phyloP scores from a whole-genome alignment of 805 yeast species.

The Monosporozyma siamensis region DNA sequence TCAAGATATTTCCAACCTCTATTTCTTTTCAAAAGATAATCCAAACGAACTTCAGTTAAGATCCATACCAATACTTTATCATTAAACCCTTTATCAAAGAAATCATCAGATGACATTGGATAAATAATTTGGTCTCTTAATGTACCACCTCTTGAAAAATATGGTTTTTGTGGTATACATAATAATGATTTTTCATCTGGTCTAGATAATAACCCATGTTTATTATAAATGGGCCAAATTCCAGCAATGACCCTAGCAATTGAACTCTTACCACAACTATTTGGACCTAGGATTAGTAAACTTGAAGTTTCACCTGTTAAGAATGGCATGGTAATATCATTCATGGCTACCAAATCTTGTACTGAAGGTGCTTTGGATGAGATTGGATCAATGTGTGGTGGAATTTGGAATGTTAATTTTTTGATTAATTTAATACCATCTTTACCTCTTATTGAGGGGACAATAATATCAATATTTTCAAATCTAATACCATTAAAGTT shows the following conservation, averaged over 20 bases:
- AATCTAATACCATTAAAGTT: constrained; percentile 72
- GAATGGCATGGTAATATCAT: constrained; percentile 19
- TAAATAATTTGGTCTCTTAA: constrained; percentile 86
- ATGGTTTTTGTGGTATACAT: constrained; percentile 80
- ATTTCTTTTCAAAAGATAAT: constrained; percentile 63
- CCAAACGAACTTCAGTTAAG: constrained; percentile 67
- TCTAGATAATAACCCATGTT: constrained; percentile 64
- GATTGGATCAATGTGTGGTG: constrained; percentile 22
- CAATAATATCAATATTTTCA: constrained; percentile 72
- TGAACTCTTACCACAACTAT: constrained; percentile 85
- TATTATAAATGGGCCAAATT: constrained; percentile 77
- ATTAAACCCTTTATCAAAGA: constrained; percentile 59
- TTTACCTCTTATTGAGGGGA: constrained; percentile 58
- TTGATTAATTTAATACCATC: constrained; percentile 54
- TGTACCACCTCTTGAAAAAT: constrained; percentile 66
- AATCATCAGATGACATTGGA: constrained; percentile 70
- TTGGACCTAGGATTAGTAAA: constrained; percentile 72
- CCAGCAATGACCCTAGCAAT: constrained; percentile 78
- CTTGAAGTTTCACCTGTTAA: constrained; percentile 45
- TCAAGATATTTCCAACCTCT: constrained; percentile 39
- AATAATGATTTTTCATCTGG: constrained; percentile 63
- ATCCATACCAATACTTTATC: constrained; percentile 63
- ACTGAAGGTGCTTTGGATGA: constrained; percentile 29
- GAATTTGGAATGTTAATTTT: constrained; percentile 49
- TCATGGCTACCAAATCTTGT: constrained; percentile 25